These are phyloP conservation scores for Vanrija sp. DNA, from an alignment of 1,284 basidiomycete genomes.

Conservation along the genomic window DNA sequence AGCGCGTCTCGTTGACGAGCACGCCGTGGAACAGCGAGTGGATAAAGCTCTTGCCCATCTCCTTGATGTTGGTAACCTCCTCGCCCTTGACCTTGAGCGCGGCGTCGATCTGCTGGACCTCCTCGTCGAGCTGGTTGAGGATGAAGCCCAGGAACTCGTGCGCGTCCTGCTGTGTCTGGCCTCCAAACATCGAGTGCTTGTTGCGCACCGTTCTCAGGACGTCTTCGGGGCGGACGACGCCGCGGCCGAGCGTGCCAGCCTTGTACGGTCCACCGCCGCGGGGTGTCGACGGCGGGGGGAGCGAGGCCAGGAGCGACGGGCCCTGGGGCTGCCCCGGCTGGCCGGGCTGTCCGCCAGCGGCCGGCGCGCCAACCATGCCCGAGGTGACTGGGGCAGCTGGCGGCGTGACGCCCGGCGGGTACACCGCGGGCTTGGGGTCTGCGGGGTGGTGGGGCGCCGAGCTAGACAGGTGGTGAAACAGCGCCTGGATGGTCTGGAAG, in stretches of 20 bases:
- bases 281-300: constrained; percentile 40
- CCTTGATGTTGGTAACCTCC: constrained; percentile 21
- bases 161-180: constrained; percentile 87
- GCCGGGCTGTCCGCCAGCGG: not conserved
- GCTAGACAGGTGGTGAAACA: constrained; percentile 70
- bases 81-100: constrained; percentile 27
- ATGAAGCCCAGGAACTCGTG: constrained; percentile 96
- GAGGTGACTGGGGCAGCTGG: constrained; percentile 1
- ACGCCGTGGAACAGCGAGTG: constrained; percentile 90
- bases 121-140: constrained; percentile 88
- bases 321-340: constrained; percentile 23
- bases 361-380: not conserved
- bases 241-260: constrained; percentile 59
- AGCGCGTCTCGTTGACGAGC: constrained; percentile 93
- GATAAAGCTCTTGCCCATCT: constrained; percentile 66
- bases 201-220: constrained; percentile 87
- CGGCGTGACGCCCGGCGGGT: not conserved
- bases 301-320: constrained; percentile 41
- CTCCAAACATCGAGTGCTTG: constrained; percentile 79
- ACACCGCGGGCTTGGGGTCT: constrained; percentile 24
- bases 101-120: constrained; percentile 67
- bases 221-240: constrained; percentile 77
- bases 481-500: constrained; percentile 80
- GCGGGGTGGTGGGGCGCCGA: constrained; percentile 46
- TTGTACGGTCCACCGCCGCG: constrained; percentile 46